phyloP scores from a whole-genome alignment of 2,329 filamentous ascomycete species.

The Colletotrichum noveboracense region DNA sequence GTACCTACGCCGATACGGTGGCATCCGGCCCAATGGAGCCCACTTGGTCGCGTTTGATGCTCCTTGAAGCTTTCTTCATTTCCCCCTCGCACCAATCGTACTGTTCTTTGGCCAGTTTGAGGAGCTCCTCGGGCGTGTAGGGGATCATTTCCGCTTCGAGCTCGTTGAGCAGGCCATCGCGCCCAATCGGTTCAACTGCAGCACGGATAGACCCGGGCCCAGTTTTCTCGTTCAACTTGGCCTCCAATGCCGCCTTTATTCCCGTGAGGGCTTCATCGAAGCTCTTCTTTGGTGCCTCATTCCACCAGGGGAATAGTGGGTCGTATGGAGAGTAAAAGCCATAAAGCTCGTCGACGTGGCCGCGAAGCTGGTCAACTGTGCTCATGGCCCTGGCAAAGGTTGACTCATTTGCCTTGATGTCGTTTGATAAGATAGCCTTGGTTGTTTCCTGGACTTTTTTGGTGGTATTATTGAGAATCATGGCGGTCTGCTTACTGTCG shows the following conservation, averaged over 20 bases:
- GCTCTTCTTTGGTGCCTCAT: conserved; percentile 45
- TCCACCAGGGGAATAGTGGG: conserved; percentile 64
- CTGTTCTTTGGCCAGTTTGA: conserved; percentile 54
- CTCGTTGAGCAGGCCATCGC: conserved; percentile 54
- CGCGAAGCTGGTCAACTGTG: conserved; percentile 44
- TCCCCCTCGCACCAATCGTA: conserved; percentile 61
- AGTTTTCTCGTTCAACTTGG: conserved; percentile 32
- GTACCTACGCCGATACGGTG: not conserved
- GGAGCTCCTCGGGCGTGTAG: conserved; percentile 61
- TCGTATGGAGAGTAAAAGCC: conserved; percentile 61
- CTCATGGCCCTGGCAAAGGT: conserved; percentile 30
- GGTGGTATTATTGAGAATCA: conserved; percentile 41
- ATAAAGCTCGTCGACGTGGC: conserved; percentile 50
- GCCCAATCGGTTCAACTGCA: conserved; percentile 60
- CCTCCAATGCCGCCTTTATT: conserved; percentile 41
- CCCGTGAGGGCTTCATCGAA: conserved; percentile 40
- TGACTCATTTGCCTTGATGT: conserved; percentile 26
- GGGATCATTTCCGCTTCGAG: conserved; percentile 63
- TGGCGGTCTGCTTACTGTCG: conserved; percentile 46
- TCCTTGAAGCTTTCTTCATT: conserved; percentile 54
- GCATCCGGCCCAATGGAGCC: not conserved
- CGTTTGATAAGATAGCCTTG: conserved; percentile 36
- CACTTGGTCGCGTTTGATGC: conserved; percentile 40
- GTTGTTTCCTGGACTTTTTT: conserved; percentile 36
- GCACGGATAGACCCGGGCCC: conserved; percentile 8